phyloP scores from a whole-genome alignment of 306 rosid species.

The Cucurbita ficifolia region DNA sequence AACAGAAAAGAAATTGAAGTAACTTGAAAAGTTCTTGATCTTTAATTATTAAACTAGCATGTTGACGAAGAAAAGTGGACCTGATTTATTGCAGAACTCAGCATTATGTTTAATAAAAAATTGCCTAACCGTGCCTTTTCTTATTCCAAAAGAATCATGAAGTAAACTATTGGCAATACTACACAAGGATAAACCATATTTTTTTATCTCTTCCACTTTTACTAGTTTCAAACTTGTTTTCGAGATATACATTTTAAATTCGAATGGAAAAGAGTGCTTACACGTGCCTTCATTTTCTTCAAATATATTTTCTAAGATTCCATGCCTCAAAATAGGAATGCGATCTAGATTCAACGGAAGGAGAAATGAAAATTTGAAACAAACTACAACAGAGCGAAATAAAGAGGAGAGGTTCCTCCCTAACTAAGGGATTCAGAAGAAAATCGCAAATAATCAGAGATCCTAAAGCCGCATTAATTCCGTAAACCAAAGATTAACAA shows the following conservation, averaged over 20 bases:
- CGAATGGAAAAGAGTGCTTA: not conserved
- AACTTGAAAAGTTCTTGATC: not conserved
- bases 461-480: not conserved
- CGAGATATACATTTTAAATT: not conserved
- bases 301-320: not conserved
- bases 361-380: not conserved
- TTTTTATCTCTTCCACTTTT: not conserved
- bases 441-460: not conserved
- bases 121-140: not conserved
- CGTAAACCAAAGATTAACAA: not conserved
- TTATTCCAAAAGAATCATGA: not conserved
- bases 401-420: not conserved
- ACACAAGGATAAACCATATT: not conserved
- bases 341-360: too few species aligned
- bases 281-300: not conserved
- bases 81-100: not conserved
- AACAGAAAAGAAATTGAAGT: not conserved
- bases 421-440: not conserved
- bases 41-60: not conserved
- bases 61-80: not conserved
- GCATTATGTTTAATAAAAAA: not conserved
- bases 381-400: not conserved
- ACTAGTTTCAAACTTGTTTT: not conserved
- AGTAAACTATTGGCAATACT: not conserved
- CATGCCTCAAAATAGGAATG: not conserved